phyloP scores from a whole-genome alignment of 2,329 filamentous ascomycete species.

The Stagonosporopsis tanaceti region DNA sequence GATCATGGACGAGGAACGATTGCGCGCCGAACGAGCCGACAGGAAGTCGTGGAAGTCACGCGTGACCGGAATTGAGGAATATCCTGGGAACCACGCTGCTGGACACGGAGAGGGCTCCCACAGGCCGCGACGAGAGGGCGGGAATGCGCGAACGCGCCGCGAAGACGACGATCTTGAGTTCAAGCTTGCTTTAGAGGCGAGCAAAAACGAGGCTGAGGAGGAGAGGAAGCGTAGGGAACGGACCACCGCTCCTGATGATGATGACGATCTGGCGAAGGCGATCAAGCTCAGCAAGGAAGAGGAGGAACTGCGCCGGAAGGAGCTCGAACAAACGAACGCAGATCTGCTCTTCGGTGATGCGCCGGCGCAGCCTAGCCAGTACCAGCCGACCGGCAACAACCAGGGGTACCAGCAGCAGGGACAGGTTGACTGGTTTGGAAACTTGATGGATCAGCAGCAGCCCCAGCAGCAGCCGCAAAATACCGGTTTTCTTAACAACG shows the following conservation, averaged over 20 bases:
- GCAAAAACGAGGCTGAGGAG: constrained; percentile 93
- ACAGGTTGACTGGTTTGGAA: constrained; percentile 96
- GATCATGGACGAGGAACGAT: constrained; percentile 90
- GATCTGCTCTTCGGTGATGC: constrained; percentile 87
- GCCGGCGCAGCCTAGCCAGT: constrained; percentile 68
- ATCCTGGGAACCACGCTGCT: constrained; percentile 55
- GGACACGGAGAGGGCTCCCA: constrained; percentile 46
- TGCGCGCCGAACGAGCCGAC: constrained; percentile 89
- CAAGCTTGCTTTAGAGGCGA: constrained; percentile 88
- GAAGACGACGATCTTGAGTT: constrained; percentile 89
- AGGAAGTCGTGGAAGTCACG: constrained; percentile 96
- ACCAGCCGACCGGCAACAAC: constrained; percentile 88
- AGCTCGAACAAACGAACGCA: constrained; percentile 86
- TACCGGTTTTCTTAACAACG: constrained; percentile 72
- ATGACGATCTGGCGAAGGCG: constrained; percentile 92
- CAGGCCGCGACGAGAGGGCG: constrained; percentile 50
- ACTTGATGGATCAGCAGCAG: constrained; percentile 78
- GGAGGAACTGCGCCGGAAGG: constrained; percentile 84
- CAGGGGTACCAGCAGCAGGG: constrained; percentile 97
- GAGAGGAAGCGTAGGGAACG: constrained; percentile 75
- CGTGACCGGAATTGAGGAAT: constrained; percentile 91
- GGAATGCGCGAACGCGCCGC: constrained; percentile 52
- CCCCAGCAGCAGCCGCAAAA: constrained; percentile 66
- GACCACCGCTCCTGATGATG: constrained; percentile 57
- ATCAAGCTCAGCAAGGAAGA: constrained; percentile 95